phyloP scores from a whole-genome alignment of 2,329 filamentous ascomycete genomes.

The Orbilia javanica region DNA sequence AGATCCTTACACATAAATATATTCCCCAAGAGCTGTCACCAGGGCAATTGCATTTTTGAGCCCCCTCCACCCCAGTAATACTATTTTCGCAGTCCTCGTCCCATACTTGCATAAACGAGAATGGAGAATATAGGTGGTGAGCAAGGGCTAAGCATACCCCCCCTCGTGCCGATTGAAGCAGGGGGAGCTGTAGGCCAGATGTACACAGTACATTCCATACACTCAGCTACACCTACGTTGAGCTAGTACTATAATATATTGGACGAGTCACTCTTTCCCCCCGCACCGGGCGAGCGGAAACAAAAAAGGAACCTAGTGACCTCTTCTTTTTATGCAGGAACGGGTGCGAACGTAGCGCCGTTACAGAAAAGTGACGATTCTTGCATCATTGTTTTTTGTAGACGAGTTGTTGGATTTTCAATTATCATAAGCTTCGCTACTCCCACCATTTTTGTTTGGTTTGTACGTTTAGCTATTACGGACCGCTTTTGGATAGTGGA shows the following conservation, averaged over 20 bases:
- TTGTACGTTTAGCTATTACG: neutral
- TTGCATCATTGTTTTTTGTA: neutral
- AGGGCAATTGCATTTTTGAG: conserved; percentile 18
- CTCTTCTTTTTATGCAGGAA: conserved; percentile 48
- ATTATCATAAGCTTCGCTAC: conserved; percentile 4
- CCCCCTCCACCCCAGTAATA: neutral
- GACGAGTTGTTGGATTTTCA: neutral
- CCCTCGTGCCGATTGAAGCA: neutral
- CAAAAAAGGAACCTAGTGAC: conserved; percentile 26
- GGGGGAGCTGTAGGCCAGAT: conserved; percentile 16
- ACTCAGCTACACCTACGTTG: neutral
- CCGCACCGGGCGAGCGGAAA: conserved; percentile 56
- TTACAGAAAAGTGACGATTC: conserved; percentile 25
- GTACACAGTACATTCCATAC: conserved; percentile 16
- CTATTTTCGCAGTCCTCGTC: conserved; percentile 20
- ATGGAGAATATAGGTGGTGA: neutral
- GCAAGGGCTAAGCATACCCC: conserved; percentile 17
- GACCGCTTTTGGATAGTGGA: neutral
- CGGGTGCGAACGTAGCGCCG: conserved; percentile 49
- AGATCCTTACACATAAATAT: neutral
- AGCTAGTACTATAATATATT: neutral
- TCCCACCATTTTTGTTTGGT: neutral
- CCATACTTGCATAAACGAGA: conserved; percentile 31
- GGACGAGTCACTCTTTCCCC: conserved; percentile 16
- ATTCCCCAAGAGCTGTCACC: neutral